Base-by-base conservation (phyloP, 176 grass and related monocot species). In the Carex scoparia region DNA sequence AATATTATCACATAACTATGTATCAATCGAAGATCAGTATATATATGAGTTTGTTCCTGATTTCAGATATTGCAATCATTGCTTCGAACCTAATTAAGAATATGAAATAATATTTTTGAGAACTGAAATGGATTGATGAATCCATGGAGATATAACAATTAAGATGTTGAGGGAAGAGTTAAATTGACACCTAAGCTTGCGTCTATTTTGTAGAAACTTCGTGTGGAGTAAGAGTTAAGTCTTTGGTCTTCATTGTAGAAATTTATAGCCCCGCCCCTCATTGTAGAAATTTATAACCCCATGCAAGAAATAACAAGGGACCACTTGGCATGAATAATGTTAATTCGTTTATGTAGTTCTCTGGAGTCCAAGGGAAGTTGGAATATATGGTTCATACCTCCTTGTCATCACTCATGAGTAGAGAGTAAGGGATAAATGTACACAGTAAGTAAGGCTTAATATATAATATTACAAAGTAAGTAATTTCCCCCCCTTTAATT, bases 221-320 rank as follows among this genome's bases (percentile, higher is more conserved):
- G 1, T 83, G 81, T 83, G 81, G 81, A 83, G 81, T 83, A 54
- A 69, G 48, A 83, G 23, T 49, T 49, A 81, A 81, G 79, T 81
- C 79, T 81, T 83, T 55, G 81, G 58, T 83, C 81, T 69, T 31
- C 31, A 62, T 48, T 81, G 79, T 65, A 65, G 79, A 81, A 81
- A 66, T 31, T 54, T 19, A 32, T 56, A 56, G 23, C 23, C 23
- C 23, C 23, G 33, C 48, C 12, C 49, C 73, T 30, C 14, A 61
- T 46, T 81, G 79, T 64, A 64, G 79, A 81, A 81, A 67, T 32
- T 55, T 23, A 33, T 57, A 57, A 78, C 51, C 13, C 51, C 74
- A 78, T 77, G 74, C 51, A 78, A 32, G 9, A 55, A 32, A 83
- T 31, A 40, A 83, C 23, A 83, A 55, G 61, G 81, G 44, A 83